A percentile compares a stretch with the other conserved stretches of the same genome.
These are phyloP conservation scores for Pseudonectria buxi DNA, from an alignment of 2,329 filamentous ascomycete species.

Conservation along the genomic window DNA sequence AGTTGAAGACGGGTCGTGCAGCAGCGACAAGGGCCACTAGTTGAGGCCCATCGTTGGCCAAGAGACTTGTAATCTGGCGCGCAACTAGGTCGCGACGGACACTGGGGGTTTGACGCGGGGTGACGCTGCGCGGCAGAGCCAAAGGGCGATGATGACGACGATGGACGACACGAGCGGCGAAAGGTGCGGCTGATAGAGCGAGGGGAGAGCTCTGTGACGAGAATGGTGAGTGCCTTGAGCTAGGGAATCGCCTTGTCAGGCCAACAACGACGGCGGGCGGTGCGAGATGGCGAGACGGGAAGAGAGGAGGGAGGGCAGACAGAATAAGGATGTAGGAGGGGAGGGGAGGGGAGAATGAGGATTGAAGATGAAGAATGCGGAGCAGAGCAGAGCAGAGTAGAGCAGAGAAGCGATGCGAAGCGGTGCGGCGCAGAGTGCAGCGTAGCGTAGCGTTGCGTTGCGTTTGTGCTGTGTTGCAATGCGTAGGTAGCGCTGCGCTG, in stretches of 20 bases:
- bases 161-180: too few relatives aligned
- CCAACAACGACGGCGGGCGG: conserved; percentile 6
- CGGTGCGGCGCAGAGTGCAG: conserved; percentile 8
- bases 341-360: conserved; percentile 10
- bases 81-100: conserved; percentile 18
- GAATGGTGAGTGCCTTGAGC: conserved; percentile 15
- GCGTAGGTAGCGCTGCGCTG: conserved; percentile 10
- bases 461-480: conserved; percentile 8
- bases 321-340: conserved; percentile 6
- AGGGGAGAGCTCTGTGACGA: neutral
- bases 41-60: conserved; percentile 29
- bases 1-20: conserved; percentile 15
- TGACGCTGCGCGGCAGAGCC: conserved; percentile 11
- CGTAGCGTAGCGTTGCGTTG: conserved; percentile 14
- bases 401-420: conserved; percentile 15
- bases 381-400: conserved; percentile 15
- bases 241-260: conserved; percentile 8
- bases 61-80: conserved; percentile 21
- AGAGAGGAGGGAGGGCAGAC: conserved; percentile 4
- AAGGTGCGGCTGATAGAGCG: too few relatives aligned
- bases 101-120: conserved; percentile 19
- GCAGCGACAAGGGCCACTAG: conserved; percentile 21
- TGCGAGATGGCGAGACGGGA: conserved; percentile 3
- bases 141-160: conserved; percentile 6
- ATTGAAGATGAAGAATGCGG: conserved; percentile 16